Percentiles rank a stretch among this genome's conserved stretches.
Conservation (phyloP, 176 grass and related monocot genomes). For the Oryza punctata region DNA sequence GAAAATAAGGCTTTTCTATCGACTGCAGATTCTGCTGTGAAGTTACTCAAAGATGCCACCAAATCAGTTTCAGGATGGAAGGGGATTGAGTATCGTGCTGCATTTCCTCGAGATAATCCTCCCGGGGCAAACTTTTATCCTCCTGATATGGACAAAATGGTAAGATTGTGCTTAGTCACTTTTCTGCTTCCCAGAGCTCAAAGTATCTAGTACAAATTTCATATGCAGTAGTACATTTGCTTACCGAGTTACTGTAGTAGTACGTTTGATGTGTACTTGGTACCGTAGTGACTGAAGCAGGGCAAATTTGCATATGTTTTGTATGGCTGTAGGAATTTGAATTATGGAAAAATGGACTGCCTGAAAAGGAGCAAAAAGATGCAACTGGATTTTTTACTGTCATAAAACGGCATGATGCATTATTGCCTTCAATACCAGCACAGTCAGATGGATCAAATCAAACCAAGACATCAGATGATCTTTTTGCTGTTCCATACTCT, state of each 20-base stretch:
- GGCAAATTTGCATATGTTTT: neutral
- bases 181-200: neutral
- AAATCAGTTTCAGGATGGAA: constrained; percentile 84
- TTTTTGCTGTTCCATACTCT: constrained; percentile 81
- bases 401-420: constrained; percentile 64
- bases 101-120: constrained; percentile 85
- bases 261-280: constrained; percentile 14
- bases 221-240: neutral
- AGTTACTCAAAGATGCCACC: constrained; percentile 69
- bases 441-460: constrained; percentile 30
- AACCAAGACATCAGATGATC: constrained; percentile 61
- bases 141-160: constrained; percentile 96
- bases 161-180: constrained; percentile 25
- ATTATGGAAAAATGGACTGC: constrained; percentile 70
- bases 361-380: constrained; percentile 64
- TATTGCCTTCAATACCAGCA: constrained; percentile 28
- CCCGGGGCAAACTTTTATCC: constrained; percentile 93
- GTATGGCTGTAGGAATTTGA: constrained; percentile 75
- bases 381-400: constrained; percentile 84
- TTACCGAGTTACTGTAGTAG: neutral
- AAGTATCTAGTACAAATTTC: constrained; percentile 18
- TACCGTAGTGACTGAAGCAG: constrained; percentile 27
- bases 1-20: constrained; percentile 89
- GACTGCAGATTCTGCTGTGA: constrained; percentile 84
- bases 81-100: constrained; percentile 81